Evolutionary conservation across 768 basidiomycete genomes (phyloP).

Genomic region (Lyophyllum semitale): DNA sequence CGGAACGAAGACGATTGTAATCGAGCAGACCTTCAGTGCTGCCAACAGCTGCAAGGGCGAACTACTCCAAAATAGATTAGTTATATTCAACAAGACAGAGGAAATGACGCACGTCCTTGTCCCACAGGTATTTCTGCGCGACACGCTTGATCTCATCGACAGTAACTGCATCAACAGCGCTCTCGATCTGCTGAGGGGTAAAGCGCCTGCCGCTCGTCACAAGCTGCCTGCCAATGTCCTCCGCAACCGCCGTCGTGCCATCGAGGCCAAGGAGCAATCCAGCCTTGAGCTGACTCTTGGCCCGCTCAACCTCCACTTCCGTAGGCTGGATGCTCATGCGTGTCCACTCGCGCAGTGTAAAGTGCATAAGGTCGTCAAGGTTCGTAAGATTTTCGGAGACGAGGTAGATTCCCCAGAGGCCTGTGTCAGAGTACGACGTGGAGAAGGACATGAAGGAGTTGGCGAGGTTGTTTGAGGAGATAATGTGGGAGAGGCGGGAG

Average conservation of each 20-base stretch:
- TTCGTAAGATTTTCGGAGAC: conserved; percentile 94
- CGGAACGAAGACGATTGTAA: conserved; percentile 86
- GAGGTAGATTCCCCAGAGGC: conserved; percentile 98
- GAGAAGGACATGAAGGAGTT: conserved; percentile 99
- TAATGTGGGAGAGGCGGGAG: conserved; percentile 87
- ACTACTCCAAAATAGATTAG: conserved; percentile 36
- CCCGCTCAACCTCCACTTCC: conserved; percentile 88
- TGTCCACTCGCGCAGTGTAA: conserved; percentile 94
- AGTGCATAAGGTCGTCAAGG: conserved; percentile 92
- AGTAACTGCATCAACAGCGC: conserved; percentile 86
- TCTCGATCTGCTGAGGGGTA: conserved; percentile 93
- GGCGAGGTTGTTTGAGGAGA: conserved; percentile 92
- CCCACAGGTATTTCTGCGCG: conserved; percentile 96
- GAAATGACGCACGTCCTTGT: conserved; percentile 74
- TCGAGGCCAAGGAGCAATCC: conserved; percentile 87
- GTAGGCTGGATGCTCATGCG: conserved; percentile 90
- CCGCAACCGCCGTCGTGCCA: conserved; percentile 95
- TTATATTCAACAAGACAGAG: conserved; percentile 6
- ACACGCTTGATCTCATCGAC: conserved; percentile 90
- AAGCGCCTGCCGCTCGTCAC: conserved; percentile 90
- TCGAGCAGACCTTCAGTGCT: conserved; percentile 90
- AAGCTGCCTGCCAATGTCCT: conserved; percentile 97
- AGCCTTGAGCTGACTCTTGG: conserved; percentile 98
- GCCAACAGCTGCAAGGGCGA: conserved; percentile 88
- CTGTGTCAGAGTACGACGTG: conserved; percentile 97